These are phyloP conservation scores for Elsinoe batatas DNA, from an alignment of 2,329 filamentous ascomycete species.

Conservation along the genomic window DNA sequence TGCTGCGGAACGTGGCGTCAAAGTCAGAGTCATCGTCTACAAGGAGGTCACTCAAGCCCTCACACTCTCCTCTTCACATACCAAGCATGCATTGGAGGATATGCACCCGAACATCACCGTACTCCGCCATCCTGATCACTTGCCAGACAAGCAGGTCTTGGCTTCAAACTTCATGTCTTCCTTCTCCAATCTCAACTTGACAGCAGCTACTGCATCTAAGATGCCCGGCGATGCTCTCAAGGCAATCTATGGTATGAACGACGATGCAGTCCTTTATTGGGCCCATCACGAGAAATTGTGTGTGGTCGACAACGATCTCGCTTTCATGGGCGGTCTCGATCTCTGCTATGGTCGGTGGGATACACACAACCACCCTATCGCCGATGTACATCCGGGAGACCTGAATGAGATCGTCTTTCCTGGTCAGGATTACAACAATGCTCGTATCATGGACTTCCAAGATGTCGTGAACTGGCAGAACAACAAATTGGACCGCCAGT, in stretches of 20 bases:
- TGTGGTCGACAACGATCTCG: constrained; percentile 64
- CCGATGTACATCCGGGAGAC: constrained; percentile 72
- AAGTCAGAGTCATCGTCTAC: constrained; percentile 79
- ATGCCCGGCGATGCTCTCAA: constrained; percentile 65
- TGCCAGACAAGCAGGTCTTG: constrained; percentile 61
- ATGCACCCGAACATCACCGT: constrained; percentile 79
- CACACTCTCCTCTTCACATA: constrained; percentile 64
- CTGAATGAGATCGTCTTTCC: constrained; percentile 70
- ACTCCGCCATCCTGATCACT: constrained; percentile 82
- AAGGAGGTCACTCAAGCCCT: constrained; percentile 80
- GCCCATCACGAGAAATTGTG: constrained; percentile 90
- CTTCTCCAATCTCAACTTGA: constrained; percentile 47
- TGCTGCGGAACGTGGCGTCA: constrained; percentile 74
- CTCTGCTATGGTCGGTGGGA: constrained; percentile 83
- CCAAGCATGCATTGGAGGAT: constrained; percentile 64
- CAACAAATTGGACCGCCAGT: constrained; percentile 68
- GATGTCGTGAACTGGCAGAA: constrained; percentile 70
- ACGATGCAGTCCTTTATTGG: constrained; percentile 80
- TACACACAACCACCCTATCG: constrained; percentile 69
- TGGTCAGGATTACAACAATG: constrained; percentile 90
- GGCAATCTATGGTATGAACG: constrained; percentile 64
- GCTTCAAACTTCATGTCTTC: constrained; percentile 47
- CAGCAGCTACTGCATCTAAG: constrained; percentile 48
- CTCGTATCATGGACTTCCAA: constrained; percentile 68
- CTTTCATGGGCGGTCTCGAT: constrained; percentile 88